Evolutionary conservation across 768 basidiomycete species (phyloP), one percentile per base, ranked within the genome.

Genomic region (Lactifluus subvellereus): DNA sequence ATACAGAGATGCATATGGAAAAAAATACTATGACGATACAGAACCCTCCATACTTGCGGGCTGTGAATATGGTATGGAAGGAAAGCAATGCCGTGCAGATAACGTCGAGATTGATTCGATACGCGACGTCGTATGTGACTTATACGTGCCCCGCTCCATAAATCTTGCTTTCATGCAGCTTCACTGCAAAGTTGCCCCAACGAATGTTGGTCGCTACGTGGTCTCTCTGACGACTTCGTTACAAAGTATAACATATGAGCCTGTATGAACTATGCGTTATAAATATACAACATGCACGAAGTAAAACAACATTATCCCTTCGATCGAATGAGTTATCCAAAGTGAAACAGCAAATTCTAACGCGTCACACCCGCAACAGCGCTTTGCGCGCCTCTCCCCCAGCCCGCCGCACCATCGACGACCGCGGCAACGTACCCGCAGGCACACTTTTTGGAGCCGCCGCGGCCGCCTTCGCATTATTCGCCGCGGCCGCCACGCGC

Each of bases 401-500:
- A 9, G 80, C 82, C 68, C 75, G 80, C 45, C 78, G 75, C 54
- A 77, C 45, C 30, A 38, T 3, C 27, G 27, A 27, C 27, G 2
- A 27, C 27, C 27, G 27, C 27, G 27, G 27, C 27, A 27, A 27
- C 27, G 27, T 45, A 2, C 55, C 55, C 22, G 51, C 40, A 47
- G 32, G 27, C 37, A 20, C 42, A 37, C 43, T 33, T 30, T 53
- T 64, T 10, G 11, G 38, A 22, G 16, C 13, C 8, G 8, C 38
- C 32, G 20, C 53, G 13, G 51, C 54, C 32, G 43, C 74, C 73
- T 76, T 80, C 22, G 76, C 78, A 67, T 82, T 87, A 54, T 76
- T 74, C 38, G 79, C 77, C 22, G 82, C 83, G 5, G 88, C 88
- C 14, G 87, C 79, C 3, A 79, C 84, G 18, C 88, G 74, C 58